Evolutionary conservation across 805 yeast species (phyloP).

Genomic region (Candida glaebosa): DNA sequence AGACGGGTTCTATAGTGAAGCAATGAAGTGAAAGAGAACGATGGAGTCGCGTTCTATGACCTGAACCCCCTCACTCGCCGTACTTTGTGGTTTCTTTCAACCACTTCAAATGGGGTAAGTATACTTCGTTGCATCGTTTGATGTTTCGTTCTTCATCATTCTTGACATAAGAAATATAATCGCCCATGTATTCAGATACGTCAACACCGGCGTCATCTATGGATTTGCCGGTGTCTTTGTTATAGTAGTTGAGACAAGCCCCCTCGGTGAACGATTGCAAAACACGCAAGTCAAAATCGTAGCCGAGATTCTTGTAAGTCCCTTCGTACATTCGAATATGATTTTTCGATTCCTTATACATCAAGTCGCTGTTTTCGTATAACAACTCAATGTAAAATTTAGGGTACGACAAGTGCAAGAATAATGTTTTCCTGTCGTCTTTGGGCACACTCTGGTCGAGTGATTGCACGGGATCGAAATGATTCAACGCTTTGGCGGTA

Average conservation of each 20-base stretch:
- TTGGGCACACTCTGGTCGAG: conserved; percentile 9
- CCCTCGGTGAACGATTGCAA: conserved; percentile 38
- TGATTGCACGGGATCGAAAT: conserved; percentile 38
- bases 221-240: conserved; percentile 19
- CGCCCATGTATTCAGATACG: conserved; percentile 30
- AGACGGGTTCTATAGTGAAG: too few relatives aligned
- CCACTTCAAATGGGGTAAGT: conserved; percentile 42
- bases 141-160: conserved; percentile 19
- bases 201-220: conserved; percentile 19
- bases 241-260: conserved; percentile 34
- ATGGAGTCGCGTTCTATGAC: too few relatives aligned
- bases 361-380: conserved; percentile 32
- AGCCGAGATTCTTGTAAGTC: conserved; percentile 34
- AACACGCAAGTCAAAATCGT: conserved; percentile 41
- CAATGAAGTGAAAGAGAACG: too few relatives aligned
- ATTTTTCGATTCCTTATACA: conserved; percentile 26
- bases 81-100: conserved; percentile 31
- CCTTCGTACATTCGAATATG: conserved; percentile 40
- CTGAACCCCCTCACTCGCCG: too few relatives aligned
- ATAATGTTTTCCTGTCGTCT: conserved; percentile 22
- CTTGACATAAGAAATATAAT: conserved; percentile 24
- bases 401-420: conserved; percentile 63
- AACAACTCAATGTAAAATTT: conserved; percentile 36
- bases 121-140: conserved; percentile 31
- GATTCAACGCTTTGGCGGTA: conserved; percentile 34